phyloP scores from a whole-genome alignment of 179 eudicot species.

The Pouteria campechiana region DNA sequence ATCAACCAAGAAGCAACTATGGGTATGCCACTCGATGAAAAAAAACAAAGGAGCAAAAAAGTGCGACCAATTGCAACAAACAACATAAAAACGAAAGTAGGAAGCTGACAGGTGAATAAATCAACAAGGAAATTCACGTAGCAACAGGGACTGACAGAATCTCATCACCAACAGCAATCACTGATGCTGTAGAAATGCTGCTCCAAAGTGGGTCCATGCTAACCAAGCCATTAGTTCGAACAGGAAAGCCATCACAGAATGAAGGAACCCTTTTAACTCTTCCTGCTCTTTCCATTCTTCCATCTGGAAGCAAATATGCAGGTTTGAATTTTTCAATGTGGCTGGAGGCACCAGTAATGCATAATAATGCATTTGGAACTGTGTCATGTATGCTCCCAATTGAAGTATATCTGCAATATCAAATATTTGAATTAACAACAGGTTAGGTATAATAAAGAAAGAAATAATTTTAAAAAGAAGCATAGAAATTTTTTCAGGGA shows the following conservation, averaged over 20 bases:
- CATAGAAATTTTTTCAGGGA: no score
- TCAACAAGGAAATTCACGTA: no score
- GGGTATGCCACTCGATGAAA: no score
- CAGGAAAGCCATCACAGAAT: slow-evolving; percentile 14
- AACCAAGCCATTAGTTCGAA: slow-evolving; percentile 40
- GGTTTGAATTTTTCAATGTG: slow-evolving; percentile 56
- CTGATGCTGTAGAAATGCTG: slow-evolving; percentile 60
- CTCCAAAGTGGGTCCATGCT: slow-evolving; percentile 16
- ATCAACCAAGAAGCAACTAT: no score
- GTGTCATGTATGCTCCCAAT: slow-evolving; percentile 92
- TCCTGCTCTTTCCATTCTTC: slow-evolving; percentile 96
- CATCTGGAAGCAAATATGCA: slow-evolving; percentile 84
- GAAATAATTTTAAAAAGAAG: not conserved
- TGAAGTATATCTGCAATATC: slow-evolving; percentile 66
- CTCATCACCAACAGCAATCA: slow-evolving; percentile 90
- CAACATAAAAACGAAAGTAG: no score
- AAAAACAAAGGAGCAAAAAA: no score
- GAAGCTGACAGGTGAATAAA: no score
- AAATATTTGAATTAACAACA: not conserved
- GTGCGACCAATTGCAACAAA: no score
- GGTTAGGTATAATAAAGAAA: not conserved
- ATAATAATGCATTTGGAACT: slow-evolving; percentile 69
- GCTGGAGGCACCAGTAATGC: slow-evolving; percentile 21
- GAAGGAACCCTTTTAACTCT: slow-evolving; percentile 51
- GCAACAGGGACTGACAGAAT: slow-evolving; percentile 52